phyloP scores from a whole-genome alignment of 2,329 filamentous ascomycete genomes.

The Fusarium abutilonis region DNA sequence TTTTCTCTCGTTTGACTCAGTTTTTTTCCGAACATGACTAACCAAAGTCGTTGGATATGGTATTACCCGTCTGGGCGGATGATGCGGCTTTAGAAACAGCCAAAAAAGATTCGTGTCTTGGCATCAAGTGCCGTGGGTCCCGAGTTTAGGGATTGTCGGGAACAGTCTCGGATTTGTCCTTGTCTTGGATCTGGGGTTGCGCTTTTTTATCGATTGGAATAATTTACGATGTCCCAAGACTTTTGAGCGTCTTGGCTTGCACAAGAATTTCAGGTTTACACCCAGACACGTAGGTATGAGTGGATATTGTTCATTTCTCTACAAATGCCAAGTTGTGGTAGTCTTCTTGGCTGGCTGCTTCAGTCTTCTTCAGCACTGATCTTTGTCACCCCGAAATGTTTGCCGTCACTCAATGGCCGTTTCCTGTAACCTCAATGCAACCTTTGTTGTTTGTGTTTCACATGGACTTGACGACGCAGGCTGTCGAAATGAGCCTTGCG shows the following conservation, averaged over 20 bases:
- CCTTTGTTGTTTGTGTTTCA: conserved; percentile 28
- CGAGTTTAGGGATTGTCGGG: conserved; percentile 36
- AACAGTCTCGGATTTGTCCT: conserved; percentile 29
- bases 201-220: not conserved
- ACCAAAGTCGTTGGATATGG: not conserved
- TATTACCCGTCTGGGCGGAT: conserved; percentile 32
- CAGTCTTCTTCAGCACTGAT: not conserved
- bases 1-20: not conserved
- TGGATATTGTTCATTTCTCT: conserved; percentile 19
- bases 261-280: conserved; percentile 15
- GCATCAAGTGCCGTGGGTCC: conserved; percentile 48
- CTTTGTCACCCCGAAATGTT: conserved; percentile 32
- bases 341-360: not conserved
- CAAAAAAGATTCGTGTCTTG: conserved; percentile 37
- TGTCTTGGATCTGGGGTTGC: conserved; percentile 13
- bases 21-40: conserved; percentile 3
- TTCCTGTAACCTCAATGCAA: conserved; percentile 35
- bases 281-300: conserved; percentile 8
- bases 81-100: conserved; percentile 43
- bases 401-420: conserved; percentile 42
- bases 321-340: conserved; percentile 8
- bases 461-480: conserved; percentile 8
- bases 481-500: conserved; percentile 10
- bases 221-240: conserved; percentile 14
- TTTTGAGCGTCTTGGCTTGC: conserved; percentile 21